Evolutionary conservation across 768 basidiomycete genomes (phyloP), one percentile per base, ranked within the genome.

Genomic region (Macrocybe gigantea): DNA sequence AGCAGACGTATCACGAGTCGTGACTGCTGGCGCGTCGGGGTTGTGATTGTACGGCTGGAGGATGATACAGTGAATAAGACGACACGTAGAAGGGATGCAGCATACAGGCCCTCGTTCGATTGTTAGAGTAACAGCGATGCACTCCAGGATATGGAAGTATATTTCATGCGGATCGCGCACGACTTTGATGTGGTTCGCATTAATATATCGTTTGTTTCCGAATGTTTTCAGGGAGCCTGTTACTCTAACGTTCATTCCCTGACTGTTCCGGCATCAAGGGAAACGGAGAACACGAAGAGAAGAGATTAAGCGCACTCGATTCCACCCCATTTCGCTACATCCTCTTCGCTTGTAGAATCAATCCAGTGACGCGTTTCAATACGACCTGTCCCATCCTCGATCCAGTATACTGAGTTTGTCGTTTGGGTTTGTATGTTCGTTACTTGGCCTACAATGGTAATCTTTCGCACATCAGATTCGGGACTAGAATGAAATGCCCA

Each of bases 351-450:
- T 33, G 71, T 72, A 8, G 80, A 72, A 55, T 93, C 90, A 7
- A 83, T 69, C 94, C 95, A 97, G 52, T 83, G 83, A 15, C 88
- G 80, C 15, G 82, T 85, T 57, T 90, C 87, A 13, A 88, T 78
- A 38, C 67, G 68, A 14, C 85, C 92, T 2, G 89, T 88, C 9
- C 93, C 92, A 62, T 99, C 95, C 49, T 93, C 88, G 5, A 99
- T 69, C 49, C 70, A 65, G 59, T 91, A 92, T 33, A 83, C 79
- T 48, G 78, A 79, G 56, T 94, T 93, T 2, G 94, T 97, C 2
- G 88, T 74, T 51, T 87, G 85, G 6, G 69, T 67, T 50, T 83
- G 73, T 30, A 89, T 71, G 12, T 80, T 78, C 7, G 80, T 69
- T 3, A 96, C 82, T 56, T 85, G 79, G 2, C 79, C 91, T 3